These are phyloP conservation scores for Ceraceosorus bombacis DNA, from an alignment of 1,284 basidiomycete species.

Conservation along the genomic window DNA sequence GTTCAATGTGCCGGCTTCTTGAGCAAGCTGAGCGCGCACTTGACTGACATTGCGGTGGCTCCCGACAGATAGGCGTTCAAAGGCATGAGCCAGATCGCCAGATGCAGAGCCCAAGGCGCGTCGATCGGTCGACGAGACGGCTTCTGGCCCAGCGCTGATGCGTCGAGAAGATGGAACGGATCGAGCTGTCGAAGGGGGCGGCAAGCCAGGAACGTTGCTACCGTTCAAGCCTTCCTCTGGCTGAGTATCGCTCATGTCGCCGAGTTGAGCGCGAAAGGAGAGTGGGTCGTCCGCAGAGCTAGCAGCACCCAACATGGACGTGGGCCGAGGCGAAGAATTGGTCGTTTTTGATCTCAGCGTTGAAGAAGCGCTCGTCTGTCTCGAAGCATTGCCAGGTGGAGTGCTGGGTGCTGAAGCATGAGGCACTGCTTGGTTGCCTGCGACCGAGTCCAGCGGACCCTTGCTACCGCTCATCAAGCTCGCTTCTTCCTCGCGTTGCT, in stretches of 20 bases:
- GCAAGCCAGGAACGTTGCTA: conserved; percentile 19
- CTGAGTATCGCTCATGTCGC: too few relatives aligned
- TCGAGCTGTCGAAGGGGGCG: conserved; percentile 12
- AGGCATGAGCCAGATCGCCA: conserved; percentile 12
- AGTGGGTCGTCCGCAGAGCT: conserved; percentile 9
- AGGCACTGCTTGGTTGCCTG: conserved; percentile 5
- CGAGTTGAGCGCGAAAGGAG: conserved; percentile 2
- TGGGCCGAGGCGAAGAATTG: too few relatives aligned
- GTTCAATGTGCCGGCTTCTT: background rate
- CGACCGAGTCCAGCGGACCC: background rate
- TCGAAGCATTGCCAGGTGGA: conserved; percentile 7
- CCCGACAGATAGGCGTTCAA: conserved; percentile 13
- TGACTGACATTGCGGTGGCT: background rate
- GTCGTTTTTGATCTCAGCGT: too few relatives aligned
- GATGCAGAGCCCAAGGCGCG: conserved; percentile 4
- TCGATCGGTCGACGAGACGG: background rate
- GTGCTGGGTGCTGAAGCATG: conserved; percentile 25
- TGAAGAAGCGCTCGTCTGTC: too few relatives aligned
- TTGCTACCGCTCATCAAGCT: conserved; percentile 13
- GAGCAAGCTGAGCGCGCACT: background rate
- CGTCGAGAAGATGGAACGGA: conserved; percentile 28
- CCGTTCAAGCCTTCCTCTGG: conserved; percentile 20
- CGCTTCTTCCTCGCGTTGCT: conserved; percentile 34
- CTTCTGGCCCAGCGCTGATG: conserved; percentile 5
- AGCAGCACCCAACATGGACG: conserved; percentile 9